Evolutionary conservation across 148 eudicot species (phyloP).

Genomic region (Simmondsia chinensis): DNA sequence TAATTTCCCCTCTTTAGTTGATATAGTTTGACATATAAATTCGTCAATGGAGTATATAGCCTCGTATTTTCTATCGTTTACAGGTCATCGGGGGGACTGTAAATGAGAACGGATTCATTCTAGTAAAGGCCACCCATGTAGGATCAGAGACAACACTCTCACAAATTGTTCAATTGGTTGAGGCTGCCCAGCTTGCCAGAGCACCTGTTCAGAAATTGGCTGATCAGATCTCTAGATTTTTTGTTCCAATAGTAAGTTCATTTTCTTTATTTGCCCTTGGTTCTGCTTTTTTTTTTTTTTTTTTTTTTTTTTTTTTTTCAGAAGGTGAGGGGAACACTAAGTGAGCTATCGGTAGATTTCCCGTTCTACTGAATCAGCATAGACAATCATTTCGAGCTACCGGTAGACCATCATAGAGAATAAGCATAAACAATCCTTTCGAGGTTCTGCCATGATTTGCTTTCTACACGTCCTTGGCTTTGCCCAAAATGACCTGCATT

Average conservation of each 20-base stretch:
- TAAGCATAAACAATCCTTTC: too few species aligned
- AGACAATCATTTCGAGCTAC: too few species aligned
- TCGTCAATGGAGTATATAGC: not conserved
- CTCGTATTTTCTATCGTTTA: slow-evolving; percentile 6
- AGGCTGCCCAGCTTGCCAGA: slow-evolving; percentile 95
- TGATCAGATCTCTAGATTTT: slow-evolving; percentile 78
- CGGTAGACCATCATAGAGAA: too few species aligned
- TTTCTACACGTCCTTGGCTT: too few species aligned
- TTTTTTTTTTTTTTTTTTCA: not conserved
- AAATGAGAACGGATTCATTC: slow-evolving; percentile 84
- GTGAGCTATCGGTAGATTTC: not conserved
- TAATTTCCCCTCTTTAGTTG: not conserved
- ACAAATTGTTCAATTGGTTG: slow-evolving; percentile 94
- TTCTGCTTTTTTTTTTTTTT: not conserved
- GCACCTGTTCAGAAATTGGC: slow-evolving; percentile 99
- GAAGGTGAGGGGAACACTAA: not conserved
- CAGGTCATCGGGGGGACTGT: slow-evolving; percentile 99
- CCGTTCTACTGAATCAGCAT: not conserved
- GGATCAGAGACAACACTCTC: slow-evolving; percentile 97
- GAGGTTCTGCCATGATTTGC: too few species aligned
- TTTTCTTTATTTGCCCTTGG: slow-evolving; percentile 4
- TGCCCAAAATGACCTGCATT: too few species aligned
- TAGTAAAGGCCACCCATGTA: slow-evolving; percentile 86
- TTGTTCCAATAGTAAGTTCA: slow-evolving; percentile 80
- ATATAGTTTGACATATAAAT: slow-evolving; percentile 1